Evolutionary conservation across 1,284 basidiomycete genomes (phyloP).

Genomic region (Marasmius sp.): DNA sequence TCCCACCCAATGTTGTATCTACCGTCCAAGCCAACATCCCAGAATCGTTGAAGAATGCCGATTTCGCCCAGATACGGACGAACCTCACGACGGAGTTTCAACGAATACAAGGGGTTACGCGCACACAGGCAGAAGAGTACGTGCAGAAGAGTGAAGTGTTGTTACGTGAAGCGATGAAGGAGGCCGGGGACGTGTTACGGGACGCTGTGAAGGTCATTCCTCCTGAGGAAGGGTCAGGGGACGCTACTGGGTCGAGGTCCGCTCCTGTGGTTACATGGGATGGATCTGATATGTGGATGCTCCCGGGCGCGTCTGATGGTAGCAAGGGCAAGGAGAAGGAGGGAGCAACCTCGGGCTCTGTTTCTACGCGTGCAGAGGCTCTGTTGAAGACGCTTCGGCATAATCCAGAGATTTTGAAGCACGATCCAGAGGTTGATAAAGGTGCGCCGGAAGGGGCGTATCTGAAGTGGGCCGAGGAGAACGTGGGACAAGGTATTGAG

Average conservation of each 20-base stretch:
- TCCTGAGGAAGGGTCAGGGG: conserved; percentile 52
- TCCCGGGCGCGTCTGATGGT: conserved; percentile 37
- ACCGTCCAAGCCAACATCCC: conserved; percentile 68
- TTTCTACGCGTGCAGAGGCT: conserved; percentile 76
- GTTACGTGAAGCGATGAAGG: conserved; percentile 68
- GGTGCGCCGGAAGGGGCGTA: conserved; percentile 54
- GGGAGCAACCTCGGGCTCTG: conserved; percentile 38
- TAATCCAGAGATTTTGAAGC: conserved; percentile 74
- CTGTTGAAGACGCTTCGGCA: conserved; percentile 73
- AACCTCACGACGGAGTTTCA: conserved; percentile 72
- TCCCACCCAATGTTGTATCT: conserved; percentile 71
- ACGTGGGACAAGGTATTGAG: conserved; percentile 57
- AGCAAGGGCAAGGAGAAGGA: conserved; percentile 45
- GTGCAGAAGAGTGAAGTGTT: conserved; percentile 77
- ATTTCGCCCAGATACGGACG: conserved; percentile 63
- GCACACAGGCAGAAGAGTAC: conserved; percentile 80
- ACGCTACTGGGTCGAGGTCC: conserved; percentile 11
- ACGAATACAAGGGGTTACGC: conserved; percentile 69
- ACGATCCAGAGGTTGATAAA: conserved; percentile 72
- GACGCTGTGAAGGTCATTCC: conserved; percentile 91
- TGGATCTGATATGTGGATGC: conserved; percentile 80
- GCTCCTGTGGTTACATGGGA: conserved; percentile 66
- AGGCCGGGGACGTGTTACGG: conserved; percentile 73
- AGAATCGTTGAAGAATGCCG: conserved; percentile 64
- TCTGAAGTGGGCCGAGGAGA: conserved; percentile 60